These are phyloP conservation scores for Aaosphaeria pasadenensis DNA, from an alignment of 2,329 filamentous ascomycete species.

Conservation along the genomic window DNA sequence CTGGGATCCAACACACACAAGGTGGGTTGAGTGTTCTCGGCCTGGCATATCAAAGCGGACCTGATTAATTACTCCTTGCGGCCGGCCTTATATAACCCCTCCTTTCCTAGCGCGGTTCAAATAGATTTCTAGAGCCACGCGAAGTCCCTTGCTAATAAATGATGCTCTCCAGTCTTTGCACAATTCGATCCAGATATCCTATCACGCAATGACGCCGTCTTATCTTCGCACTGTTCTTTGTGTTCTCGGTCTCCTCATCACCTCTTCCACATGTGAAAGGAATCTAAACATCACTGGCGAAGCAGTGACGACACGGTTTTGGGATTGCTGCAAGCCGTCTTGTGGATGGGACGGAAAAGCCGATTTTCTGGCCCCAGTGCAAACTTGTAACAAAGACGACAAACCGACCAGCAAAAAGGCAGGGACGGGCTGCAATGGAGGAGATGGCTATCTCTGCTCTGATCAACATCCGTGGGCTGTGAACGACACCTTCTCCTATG, in stretches of 20 bases:
- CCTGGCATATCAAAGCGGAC: constrained; percentile 25
- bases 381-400: constrained; percentile 55
- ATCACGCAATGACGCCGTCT: constrained; percentile 32
- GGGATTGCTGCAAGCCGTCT: constrained; percentile 69
- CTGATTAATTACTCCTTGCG: constrained; percentile 35
- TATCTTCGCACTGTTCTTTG: constrained; percentile 23
- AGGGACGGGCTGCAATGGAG: constrained; percentile 55
- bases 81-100: constrained; percentile 33
- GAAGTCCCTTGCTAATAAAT: constrained; percentile 27
- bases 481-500: constrained; percentile 58
- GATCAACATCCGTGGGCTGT: constrained; percentile 62
- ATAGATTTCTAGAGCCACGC: constrained; percentile 30
- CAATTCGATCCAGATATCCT: constrained; percentile 20
- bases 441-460: constrained; percentile 56
- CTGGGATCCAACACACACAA: constrained; percentile 18
- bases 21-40: constrained; percentile 26
- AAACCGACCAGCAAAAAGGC: constrained; percentile 50
- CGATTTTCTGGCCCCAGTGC: constrained; percentile 49
- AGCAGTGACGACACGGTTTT: constrained; percentile 35
- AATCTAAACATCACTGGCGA: constrained; percentile 26
- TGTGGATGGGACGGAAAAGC: constrained; percentile 61
- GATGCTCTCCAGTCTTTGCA: constrained; percentile 29
- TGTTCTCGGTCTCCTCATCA: constrained; percentile 19
- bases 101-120: constrained; percentile 28
- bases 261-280: constrained; percentile 13